Base-by-base conservation (phyloP, 2,329 filamentous ascomycete genomes). In the Grosmannia penicillata region DNA sequence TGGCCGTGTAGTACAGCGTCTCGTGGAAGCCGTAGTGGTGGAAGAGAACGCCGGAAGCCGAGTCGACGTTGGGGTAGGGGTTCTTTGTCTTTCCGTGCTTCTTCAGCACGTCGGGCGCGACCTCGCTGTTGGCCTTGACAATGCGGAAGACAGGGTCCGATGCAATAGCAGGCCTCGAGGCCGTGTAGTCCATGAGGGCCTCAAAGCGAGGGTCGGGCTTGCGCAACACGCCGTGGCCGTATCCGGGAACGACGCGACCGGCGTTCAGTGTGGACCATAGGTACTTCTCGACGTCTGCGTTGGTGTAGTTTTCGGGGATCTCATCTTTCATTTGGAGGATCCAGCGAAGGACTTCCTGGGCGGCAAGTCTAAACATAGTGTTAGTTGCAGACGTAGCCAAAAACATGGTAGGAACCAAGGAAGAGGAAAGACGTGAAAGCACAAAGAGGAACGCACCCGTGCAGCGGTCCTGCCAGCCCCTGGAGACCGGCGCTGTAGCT, bases 1-100 rank as follows among this genome's bases (percentile, higher is more conserved):
- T 80, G 42, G 74, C 76, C 4, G 76, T 79, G 66, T 96, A 98
- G 69, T 96, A 98, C 10, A 96, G 70, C 0, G 89, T 94, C 66
- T 96, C 85, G 58, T 83, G 81, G 76, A 98, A 94, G 42, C 89
- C 91, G 57, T 94, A 98, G 67, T 96, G 86, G 62, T 96, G 80
- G 75, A 98, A 96, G 35, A 98, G 71, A 6, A 96, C 87, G 47
- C 91, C 91, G 1, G 86, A 94, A 46, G 76, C 80, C 34, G 82
- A 86, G 61, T 98, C 91, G 45, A 98, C 91, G 57, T 98, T 98
- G 47, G 91, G 91, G 63, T 89, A 93, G 2, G 91, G 86, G 65
- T 94, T 94, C 72, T 93, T 93, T 49, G 86, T 94, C 78, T 95
- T 96, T 60, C 91, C 91, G 56, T 98, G 91, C 65, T 95, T 78